Evolutionary conservation across 192 early-diverging fungal genomes (phyloP), one percentile per base, ranked within the genome.

Genomic region (Entophlyctis helioformis): DNA sequence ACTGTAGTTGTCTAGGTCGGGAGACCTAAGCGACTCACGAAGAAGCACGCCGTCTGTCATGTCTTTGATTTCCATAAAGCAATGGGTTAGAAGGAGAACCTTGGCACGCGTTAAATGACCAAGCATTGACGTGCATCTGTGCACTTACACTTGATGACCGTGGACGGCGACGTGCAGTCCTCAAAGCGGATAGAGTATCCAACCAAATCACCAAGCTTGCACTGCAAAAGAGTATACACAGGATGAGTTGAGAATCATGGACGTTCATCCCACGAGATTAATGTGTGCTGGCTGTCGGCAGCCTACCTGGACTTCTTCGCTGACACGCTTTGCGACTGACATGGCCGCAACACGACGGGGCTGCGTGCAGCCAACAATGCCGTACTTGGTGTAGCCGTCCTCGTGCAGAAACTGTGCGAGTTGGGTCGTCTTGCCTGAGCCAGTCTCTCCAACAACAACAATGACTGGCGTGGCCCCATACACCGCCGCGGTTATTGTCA

Each of bases 101-200:
- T 31, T 4, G 6, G 29, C 11, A 4, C 11, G 29, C 29, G 29
- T 4, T 4, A 31, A 31, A 8, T 11, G 6, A 31, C 11, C 16
- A 0, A 32, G 21, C 12, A 56, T 45, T 56, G 31, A 18, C 18
- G 31, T 10, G 6, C 25, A 19, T 27, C 11, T 8, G n/a, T 13
- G 19, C 26, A 26, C 58, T 57, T 61, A 76, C 72, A 96, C 60
- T 91, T 91, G 56, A 98, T 96, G 9, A 81, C 61, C 0, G 95
- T 98, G 36, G 83, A 77, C 8, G 72, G 64, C 0, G 84, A 84
- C 4, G 95, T 96, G 50, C 87, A 88, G 65, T 98, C 95, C 55
- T 98, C 95, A 50, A 95, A 96, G 48, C 95, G 85, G 57, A 98
- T 95, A 0, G 89, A 79, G 62, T 98, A 98, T 15, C 95, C 95